Evolutionary conservation across 1,284 basidiomycete genomes (phyloP), one percentile per base, ranked within the genome.

Genomic region (Pseudozyma hubeiensis): DNA sequence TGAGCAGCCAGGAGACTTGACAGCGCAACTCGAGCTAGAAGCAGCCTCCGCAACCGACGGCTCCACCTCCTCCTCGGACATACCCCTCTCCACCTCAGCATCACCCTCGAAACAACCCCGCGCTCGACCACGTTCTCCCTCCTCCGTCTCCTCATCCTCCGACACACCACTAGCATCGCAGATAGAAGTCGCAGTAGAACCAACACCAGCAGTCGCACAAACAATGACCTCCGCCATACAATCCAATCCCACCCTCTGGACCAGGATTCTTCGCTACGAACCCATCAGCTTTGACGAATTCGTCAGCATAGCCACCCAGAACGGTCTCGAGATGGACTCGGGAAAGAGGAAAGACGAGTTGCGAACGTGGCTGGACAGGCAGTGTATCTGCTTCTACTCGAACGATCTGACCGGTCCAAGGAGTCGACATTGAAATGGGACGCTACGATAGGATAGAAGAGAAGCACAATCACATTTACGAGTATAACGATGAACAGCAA

Each of bases 261-360:
- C 3, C 7, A 34, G 72, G 1, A 58, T 75, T 14, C 51, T 75
- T 3, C 67, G 67, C 24, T 75, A 57, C 56, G 72, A 75, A 29
- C 72, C 72, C 1, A 64, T 75, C 45, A 58, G 53, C 53, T 75
- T 75, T 29, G 72, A 75, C 41, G 72, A 75, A 33, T 13, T 75
- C 2, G 53, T 75, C 43, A 70, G 66, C 43, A 51, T 71, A n/a
- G 64, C 64, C 3, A 58, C 60, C 0, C 39, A 55, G 5, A 43
- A 34, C 24, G 62, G 58, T 1, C 19, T 74, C 0, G 24, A 7
- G 7, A 66, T 71, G 61, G 57, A 63, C 8, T 47, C 59, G n/a
- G 63, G 50, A 4, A 58, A 62, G 31, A 33, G 53, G 16, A 73
- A 73, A 17, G 70, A 72, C 7, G 60, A 64, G 53, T n/a, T 75